A percentile compares a stretch with the other conserved stretches of the same genome.
phyloP scores from a whole-genome alignment of 2,329 filamentous ascomycete species.

The Clonostachys rhizophaga region DNA sequence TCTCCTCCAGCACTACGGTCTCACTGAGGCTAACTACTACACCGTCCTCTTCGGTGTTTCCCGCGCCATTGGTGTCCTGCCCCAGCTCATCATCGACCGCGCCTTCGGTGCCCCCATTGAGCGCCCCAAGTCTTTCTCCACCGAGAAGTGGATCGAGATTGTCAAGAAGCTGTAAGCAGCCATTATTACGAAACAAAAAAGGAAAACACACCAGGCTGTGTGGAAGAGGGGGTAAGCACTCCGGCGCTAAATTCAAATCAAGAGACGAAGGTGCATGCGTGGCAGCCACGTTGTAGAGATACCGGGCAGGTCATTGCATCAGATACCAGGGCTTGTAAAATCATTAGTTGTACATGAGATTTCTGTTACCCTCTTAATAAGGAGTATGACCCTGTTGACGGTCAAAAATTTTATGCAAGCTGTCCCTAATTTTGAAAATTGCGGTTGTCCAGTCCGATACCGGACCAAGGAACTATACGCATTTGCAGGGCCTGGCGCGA shows the following conservation, averaged over 20 bases:
- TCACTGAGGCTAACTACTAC: slow-evolving; percentile 99
- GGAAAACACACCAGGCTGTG: background rate
- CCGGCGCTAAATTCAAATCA: too few relatives aligned
- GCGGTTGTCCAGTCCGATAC: background rate
- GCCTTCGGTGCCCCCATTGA: slow-evolving; percentile 95
- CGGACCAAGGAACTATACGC: background rate
- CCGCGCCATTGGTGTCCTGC: slow-evolving; percentile 95
- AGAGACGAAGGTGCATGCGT: too few relatives aligned
- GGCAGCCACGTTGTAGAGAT: too few relatives aligned
- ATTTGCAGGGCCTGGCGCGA: too few relatives aligned
- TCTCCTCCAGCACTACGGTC: slow-evolving; percentile 98
- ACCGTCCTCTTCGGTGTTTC: slow-evolving; percentile 99
- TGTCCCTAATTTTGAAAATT: too few relatives aligned
- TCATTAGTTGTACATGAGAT: background rate
- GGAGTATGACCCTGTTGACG: too few relatives aligned
- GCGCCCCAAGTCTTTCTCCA: slow-evolving; percentile 98
- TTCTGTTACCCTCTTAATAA: background rate
- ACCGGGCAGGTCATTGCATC: too few relatives aligned
- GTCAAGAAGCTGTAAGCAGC: slow-evolving; percentile 77
- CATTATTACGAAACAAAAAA: background rate
- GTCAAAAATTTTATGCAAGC: too few relatives aligned
- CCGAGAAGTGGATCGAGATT: slow-evolving; percentile 93
- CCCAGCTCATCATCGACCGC: slow-evolving; percentile 99
- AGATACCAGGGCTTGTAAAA: background rate
- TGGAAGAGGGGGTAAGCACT: background rate